Base-by-base conservation (phyloP, 768 basidiomycete species). In the Asterophora lycoperdoides region DNA sequence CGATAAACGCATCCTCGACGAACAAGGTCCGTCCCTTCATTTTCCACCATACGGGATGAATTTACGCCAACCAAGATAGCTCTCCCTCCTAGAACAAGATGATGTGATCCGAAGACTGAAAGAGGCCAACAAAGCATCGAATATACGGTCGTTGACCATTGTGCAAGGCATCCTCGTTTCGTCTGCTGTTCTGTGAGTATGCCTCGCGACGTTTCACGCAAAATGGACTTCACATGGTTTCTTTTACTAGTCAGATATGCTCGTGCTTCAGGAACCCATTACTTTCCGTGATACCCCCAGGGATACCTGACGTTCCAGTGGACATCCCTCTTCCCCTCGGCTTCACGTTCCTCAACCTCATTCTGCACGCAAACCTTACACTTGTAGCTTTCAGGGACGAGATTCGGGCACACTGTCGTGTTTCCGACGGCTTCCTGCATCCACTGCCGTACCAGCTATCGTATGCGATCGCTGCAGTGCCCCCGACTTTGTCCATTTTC, bases 1-100 rank as follows among this genome's bases (percentile, higher is more conserved):
- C 4, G 64, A 64, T 11, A 51, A 49, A 44, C 41, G 44, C 17
- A 63, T 80, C 17, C 62, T 81, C 17, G 78, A 81, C 48, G 81
- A 83, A 49, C 76, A 81, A 69, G 77, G 80, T 76, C 41, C 54
- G 57, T 11, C 11, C 20, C 23, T 36, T 43, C 2, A 36, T 9
- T 28, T 11, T 23, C n/a, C 23, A 23, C 23, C 35, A 1, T 15
- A 18, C 4, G 29, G 33, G 34, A 7, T 41, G 8, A 11, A 34
- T 20, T 20, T 10, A 37, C 30, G 30, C 30, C 30, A 10, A 32
- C 30, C 30, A 44, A 26, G 33, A 19, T 46, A 20, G 15, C 17
- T 42, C 26, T 11, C 36, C 34, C 6, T 1, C 37, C 2, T 56
- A 86, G 84, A 87, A 59, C 85, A 87, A 60, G 77, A 83, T 39